A percentile compares a stretch with the other conserved stretches of the same genome.
Evolutionary conservation across 345 rosid species (phyloP).

Genomic region (Theobroma cacao): DNA sequence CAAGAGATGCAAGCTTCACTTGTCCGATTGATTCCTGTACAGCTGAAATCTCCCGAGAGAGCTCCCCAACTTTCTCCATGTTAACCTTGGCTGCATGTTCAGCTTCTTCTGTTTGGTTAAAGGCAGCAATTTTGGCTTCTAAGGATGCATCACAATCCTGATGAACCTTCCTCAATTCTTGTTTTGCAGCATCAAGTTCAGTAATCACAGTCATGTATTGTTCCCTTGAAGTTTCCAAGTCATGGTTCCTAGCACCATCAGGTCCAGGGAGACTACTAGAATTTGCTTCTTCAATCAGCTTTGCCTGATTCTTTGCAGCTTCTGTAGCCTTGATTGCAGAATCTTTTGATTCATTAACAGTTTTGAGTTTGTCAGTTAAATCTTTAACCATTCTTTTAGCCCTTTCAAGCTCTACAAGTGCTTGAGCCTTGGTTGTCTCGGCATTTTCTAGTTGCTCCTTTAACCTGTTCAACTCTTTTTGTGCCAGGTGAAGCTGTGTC

Average conservation of each 20-base stretch:
- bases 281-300: slow-evolving; percentile 53
- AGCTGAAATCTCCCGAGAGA: slow-evolving; percentile 68
- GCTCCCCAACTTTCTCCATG: slow-evolving; percentile 66
- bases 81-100: slow-evolving; percentile 53
- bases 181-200: slow-evolving; percentile 76
- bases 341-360: slow-evolving; percentile 58
- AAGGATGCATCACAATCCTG: slow-evolving; percentile 57
- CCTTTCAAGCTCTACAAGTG: slow-evolving; percentile 72
- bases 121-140: slow-evolving; percentile 59
- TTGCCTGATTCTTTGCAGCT: slow-evolving; percentile 54
- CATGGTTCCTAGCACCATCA: slow-evolving; percentile 46
- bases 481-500: slow-evolving; percentile 81
- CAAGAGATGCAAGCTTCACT: slow-evolving; percentile 72
- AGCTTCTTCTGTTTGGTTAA: slow-evolving; percentile 58
- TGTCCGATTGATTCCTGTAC: slow-evolving; percentile 76
- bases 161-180: slow-evolving; percentile 66
- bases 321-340: slow-evolving; percentile 60
- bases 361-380: slow-evolving; percentile 54
- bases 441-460: slow-evolving; percentile 77
- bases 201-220: slow-evolving; percentile 48
- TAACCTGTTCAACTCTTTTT: slow-evolving; percentile 71
- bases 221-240: slow-evolving; percentile 54
- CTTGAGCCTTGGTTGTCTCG: slow-evolving; percentile 65
- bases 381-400: slow-evolving; percentile 69
- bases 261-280: slow-evolving; percentile 32